Base-by-base conservation (phyloP, 257 asterid species). In the Capsicum baccatum region DNA sequence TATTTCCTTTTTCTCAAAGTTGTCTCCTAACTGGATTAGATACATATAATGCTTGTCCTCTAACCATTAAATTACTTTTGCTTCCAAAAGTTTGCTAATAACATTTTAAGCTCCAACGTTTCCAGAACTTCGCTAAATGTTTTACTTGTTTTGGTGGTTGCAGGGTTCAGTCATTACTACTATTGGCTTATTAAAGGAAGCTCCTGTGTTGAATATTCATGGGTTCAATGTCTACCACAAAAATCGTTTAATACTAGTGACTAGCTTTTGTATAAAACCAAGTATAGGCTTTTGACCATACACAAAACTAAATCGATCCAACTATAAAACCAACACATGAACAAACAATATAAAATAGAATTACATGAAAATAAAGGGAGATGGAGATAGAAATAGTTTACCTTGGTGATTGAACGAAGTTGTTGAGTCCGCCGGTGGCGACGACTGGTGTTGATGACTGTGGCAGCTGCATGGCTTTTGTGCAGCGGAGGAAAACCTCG, bases 141-240 rank as follows among this genome's bases (percentile, higher is more conserved):
- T 13, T 52, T 54, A 47, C 11, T 52, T 52, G 21, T 52, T 52
- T 76, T 76, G 81, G 63, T 76, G 81, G 63, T 76, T 26, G 83
- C 91, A 96, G 99, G 94, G 91, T 69, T 83, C 90, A 57, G 93
- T 96, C 42, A 33, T 92, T 83, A 96, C 99, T 9, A 86, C 99
- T 63, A 89, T 96, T 85, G 99, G 99, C 79, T 96, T 96, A 83
- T 85, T 96, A 84, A 96, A 93, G 91, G 99, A 96, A 87, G 98
- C 99, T 87, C 98, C 98, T 55, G 79, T 79, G 6, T 97, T 93
- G 85, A 92, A 92, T 81, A 17, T 94, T 67, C 98, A 94, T 85
- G 99, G 99, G 87, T 96, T 96, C 88, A 96, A 96, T 89, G 97
- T 96, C 89, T 96, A 96, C 93, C 98, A 96, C 90, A 94, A 91